Evolutionary conservation across 139 green algal genomes (phyloP).

Genomic region (Nannochloris sp.): DNA sequence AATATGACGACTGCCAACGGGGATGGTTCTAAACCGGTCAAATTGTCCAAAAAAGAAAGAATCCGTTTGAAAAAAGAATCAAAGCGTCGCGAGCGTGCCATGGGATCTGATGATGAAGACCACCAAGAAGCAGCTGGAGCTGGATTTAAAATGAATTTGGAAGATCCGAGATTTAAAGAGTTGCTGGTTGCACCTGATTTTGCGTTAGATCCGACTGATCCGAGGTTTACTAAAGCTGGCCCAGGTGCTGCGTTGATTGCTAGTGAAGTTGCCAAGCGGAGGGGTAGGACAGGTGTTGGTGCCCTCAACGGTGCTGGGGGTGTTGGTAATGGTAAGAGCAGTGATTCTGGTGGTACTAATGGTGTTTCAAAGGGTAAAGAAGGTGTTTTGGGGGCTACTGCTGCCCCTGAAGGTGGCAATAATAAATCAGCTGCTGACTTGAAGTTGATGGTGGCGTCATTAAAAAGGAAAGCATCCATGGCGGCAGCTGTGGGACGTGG

Average conservation of each 20-base stretch:
- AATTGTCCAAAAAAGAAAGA: constrained; percentile 36
- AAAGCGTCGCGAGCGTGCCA: constrained; percentile 17
- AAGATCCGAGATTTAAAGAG: constrained; percentile 68
- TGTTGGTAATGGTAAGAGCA: not conserved
- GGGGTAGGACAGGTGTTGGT: not conserved
- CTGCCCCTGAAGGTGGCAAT: not conserved
- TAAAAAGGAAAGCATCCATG: constrained; percentile 54
- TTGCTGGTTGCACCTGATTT: constrained; percentile 63
- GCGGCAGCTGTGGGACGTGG: not conserved
- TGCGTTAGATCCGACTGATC: constrained; percentile 89
- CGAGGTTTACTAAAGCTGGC: constrained; percentile 50
- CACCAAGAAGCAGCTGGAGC: constrained; percentile 25
- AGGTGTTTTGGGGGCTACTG: not conserved
- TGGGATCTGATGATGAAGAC: constrained; percentile 40
- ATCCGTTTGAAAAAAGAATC: constrained; percentile 27
- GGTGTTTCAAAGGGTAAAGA: constrained; percentile 10
- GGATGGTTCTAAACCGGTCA: not conserved
- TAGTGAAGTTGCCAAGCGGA: not conserved
- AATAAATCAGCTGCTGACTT: constrained; percentile 26
- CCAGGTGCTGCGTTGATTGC: not conserved
- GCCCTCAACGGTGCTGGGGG: not conserved
- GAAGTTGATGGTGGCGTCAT: constrained; percentile 55
- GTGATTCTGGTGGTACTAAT: constrained; percentile 1
- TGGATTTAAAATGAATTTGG: constrained; percentile 43
- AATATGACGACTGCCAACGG: not conserved